Evolutionary conservation across 2,329 filamentous ascomycete species (phyloP), one percentile per base, ranked within the genome.

Genomic region (Thielaviopsis musarum): DNA sequence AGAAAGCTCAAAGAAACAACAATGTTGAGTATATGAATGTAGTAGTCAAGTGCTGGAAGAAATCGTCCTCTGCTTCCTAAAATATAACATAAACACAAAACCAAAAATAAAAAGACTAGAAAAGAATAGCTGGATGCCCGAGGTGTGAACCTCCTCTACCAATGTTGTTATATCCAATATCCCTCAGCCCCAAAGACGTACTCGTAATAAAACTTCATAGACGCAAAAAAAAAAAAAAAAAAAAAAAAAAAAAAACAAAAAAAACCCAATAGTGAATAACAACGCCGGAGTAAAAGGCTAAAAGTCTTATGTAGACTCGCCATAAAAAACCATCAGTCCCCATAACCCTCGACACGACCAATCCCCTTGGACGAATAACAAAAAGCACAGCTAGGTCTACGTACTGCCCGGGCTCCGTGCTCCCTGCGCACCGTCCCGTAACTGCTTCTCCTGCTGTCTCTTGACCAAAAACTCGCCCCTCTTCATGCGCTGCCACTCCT

Each of bases 401-500:
- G 13, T 17, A 5, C 15, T 45, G 15, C 38, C 38, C 38, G 38
- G 38, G 7, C 38, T 13, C 2, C 38, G 38, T n/a, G 38, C 38
- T 49, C 28, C 56, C 19, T 51, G 49, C 15, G 57, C 52, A 22
- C 53, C 49, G 45, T 56, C 24, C n/a, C 48, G 54, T 15, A 56
- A 51, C 28, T 61, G 55, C 19, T 41, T 55, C 51, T 61, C 51
- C 26, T 61, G 59, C 26, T 58, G 59, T 48, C 59, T 56, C 55
- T 61, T 61, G 30, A 58, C 52, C 38, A 61, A 26, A 41, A 61
- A 58, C 21, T 61, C 59, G 12, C 56, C 56, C 3, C 38, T 45
- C 59, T 61, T 52, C 24, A 73, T 73, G 41, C 73, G 73, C 21
- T 67, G 70, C 60, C 74, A 74, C 45, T 67, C 69, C n/a, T 68